Evolutionary conservation across 75 land plant species (phyloP).

Genomic region (Selaginella tamariscina): DNA sequence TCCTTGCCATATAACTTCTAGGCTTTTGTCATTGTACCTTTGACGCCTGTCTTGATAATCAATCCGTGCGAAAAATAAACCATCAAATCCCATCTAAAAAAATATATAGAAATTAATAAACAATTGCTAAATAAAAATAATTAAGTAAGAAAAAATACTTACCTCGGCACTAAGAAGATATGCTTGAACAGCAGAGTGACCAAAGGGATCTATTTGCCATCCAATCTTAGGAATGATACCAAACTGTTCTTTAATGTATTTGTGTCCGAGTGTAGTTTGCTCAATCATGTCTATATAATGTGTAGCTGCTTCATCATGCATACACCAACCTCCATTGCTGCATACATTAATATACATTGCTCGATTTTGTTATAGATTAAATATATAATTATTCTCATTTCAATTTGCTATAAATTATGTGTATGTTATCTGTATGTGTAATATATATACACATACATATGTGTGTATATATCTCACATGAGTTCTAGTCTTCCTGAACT

Average conservation of each 20-base stretch:
- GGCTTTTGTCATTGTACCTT: slow-evolving; percentile 40
- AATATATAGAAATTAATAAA: background rate
- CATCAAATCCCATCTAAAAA: slow-evolving; percentile 61
- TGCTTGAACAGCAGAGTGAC: slow-evolving; percentile 77
- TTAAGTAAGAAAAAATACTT: slow-evolving; percentile 7
- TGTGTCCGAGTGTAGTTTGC: slow-evolving; percentile 86
- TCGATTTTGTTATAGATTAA: no score
- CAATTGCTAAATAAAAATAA: no score
- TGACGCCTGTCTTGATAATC: slow-evolving; percentile 70
- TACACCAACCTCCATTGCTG: slow-evolving; percentile 98
- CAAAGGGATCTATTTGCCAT: slow-evolving; percentile 99
- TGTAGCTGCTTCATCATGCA: slow-evolving; percentile 90
- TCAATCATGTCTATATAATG: slow-evolving; percentile 98
- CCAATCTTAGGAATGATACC: slow-evolving; percentile 56
- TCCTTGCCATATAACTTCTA: slow-evolving; percentile 69
- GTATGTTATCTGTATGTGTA: no score
- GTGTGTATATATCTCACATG: no score
- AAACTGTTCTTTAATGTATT: slow-evolving; percentile 61
- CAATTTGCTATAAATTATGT: no score
- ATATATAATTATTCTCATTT: no score
- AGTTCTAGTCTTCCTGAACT: slow-evolving; percentile 56
- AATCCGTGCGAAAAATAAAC: slow-evolving; percentile 59
- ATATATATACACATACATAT: no score
- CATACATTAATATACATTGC: no score
- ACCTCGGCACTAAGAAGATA: slow-evolving; percentile 87